These are phyloP conservation scores for Boletus rubroflammeus DNA, from an alignment of 768 basidiomycete genomes.

Conservation along the genomic window DNA sequence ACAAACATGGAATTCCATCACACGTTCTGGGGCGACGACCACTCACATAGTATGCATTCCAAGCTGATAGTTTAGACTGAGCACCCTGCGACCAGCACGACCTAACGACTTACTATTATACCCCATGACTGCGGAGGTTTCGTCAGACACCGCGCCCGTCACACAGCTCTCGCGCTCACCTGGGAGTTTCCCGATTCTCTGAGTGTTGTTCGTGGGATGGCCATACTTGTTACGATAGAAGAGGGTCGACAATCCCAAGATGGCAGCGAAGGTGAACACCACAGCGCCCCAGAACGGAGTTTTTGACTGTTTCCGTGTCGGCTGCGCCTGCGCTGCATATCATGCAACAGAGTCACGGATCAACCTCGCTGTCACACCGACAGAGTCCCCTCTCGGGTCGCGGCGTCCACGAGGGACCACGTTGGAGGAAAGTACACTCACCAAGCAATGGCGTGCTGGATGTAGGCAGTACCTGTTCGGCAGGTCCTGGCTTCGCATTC, in stretches of 20 bases:
- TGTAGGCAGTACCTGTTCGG: neutral
- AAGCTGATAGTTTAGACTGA: slow-evolving; percentile 39
- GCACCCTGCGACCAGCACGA: slow-evolving; percentile 2
- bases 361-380: neutral
- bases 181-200: slow-evolving; percentile 35
- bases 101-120: slow-evolving; percentile 51
- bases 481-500: slow-evolving; percentile 2
- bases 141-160: neutral
- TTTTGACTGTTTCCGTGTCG: slow-evolving; percentile 1
- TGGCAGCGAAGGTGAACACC: slow-evolving; percentile 17
- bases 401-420: neutral
- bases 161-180: slow-evolving; percentile 20
- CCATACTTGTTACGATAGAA: slow-evolving; percentile 10
- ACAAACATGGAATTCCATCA: neutral
- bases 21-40: neutral
- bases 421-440: slow-evolving; percentile 1
- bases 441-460: slow-evolving; percentile 20
- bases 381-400: neutral
- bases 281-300: slow-evolving; percentile 8
- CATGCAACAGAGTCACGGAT: neutral
- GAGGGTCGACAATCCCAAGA: slow-evolving; percentile 16
- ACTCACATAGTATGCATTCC: slow-evolving; percentile 65
- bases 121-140: slow-evolving; percentile 45
- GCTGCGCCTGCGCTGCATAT: neutral
- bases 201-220: neutral